Percentiles rank a stretch among this genome's conserved stretches.
phyloP scores from a whole-genome alignment of 2,329 filamentous ascomycete species.

The Trichoderma citrinoviride region DNA sequence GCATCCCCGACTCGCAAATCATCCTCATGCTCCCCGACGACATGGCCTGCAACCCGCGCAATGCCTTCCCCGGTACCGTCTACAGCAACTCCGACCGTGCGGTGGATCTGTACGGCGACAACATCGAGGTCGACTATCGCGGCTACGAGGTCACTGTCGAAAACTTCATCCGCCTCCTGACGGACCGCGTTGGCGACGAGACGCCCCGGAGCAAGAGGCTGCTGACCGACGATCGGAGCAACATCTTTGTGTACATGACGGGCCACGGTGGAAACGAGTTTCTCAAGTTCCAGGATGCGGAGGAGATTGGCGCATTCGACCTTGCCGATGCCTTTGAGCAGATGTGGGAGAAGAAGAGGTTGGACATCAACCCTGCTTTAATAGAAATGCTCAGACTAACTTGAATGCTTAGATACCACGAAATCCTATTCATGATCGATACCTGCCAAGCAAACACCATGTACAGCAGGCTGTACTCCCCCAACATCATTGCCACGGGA shows the following conservation, averaged over 20 bases:
- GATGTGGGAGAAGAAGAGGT: slow-evolving; percentile 99
- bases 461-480: slow-evolving; percentile 97
- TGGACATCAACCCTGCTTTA: too few relatives aligned
- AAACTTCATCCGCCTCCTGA: slow-evolving; percentile 94
- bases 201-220: slow-evolving; percentile 93
- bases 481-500: slow-evolving; percentile 97
- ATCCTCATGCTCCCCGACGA: slow-evolving; percentile 99
- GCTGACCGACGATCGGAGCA: slow-evolving; percentile 91
- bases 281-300: slow-evolving; percentile 95
- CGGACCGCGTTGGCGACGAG: slow-evolving; percentile 89
- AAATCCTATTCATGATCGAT: slow-evolving; percentile 99
- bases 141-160: slow-evolving; percentile 99
- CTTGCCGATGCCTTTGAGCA: slow-evolving; percentile 96
- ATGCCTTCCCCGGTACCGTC: slow-evolving; percentile 94
- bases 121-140: slow-evolving; percentile 97
- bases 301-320: slow-evolving; percentile 96
- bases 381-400: too few relatives aligned
- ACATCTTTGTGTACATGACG: slow-evolving; percentile 99
- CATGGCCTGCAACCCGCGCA: slow-evolving; percentile 98
- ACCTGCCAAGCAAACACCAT: slow-evolving; percentile 99
- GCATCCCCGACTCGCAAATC: slow-evolving; percentile 97
- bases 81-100: slow-evolving; percentile 98
- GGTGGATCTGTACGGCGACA: slow-evolving; percentile 95
- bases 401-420: slow-evolving; percentile 95
- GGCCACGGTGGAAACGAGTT: slow-evolving; percentile 98